Conservation (phyloP, 1,139 yeast genomes). For the Diutina rugosa region DNA sequence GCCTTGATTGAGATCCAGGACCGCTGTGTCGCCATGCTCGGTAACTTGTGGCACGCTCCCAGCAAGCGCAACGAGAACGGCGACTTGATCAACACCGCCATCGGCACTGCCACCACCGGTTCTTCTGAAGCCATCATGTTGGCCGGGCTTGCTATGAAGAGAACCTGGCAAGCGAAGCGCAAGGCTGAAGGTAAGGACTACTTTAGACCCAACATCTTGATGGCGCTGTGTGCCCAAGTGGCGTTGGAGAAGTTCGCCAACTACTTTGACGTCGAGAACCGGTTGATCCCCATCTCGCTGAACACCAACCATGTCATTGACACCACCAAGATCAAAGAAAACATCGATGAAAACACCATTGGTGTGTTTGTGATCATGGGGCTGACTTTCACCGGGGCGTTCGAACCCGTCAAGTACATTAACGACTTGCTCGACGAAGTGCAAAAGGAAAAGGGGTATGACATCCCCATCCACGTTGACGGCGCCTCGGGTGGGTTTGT, state of each 20-base stretch:
- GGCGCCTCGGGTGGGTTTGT: conserved; percentile 89
- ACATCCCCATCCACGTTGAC: conserved; percentile 79
- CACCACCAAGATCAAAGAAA: conserved; percentile 40
- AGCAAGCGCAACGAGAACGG: conserved; percentile 11
- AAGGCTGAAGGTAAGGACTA: conserved; percentile 45
- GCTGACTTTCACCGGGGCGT: conserved; percentile 87
- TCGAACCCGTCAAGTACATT: conserved; percentile 62
- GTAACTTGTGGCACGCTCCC: conserved; percentile 76
- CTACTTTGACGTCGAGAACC: conserved; percentile 82
- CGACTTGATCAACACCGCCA: conserved; percentile 29
- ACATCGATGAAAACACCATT: conserved; percentile 82
- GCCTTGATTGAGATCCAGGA: conserved; percentile 68
- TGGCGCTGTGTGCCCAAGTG: conserved; percentile 95
- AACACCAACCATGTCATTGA: conserved; percentile 57
- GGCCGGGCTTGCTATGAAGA: conserved; percentile 87
- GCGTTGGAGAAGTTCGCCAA: conserved; percentile 91
- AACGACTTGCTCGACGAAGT: conserved; percentile 50
- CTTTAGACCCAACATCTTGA: conserved; percentile 68
- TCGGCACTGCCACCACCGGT: conserved; percentile 86
- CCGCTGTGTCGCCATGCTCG: conserved; percentile 70
- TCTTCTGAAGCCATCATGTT: conserved; percentile 90
- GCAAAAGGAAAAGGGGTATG: conserved; percentile 54
- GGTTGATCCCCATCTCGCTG: conserved; percentile 54
- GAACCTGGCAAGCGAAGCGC: conserved; percentile 67
- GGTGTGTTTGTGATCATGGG: conserved; percentile 86